Evolutionary conservation across 495 filamentous ascomycete species (phyloP), one percentile per base, ranked within the genome.

Genomic region (Durotheca rogersii): DNA sequence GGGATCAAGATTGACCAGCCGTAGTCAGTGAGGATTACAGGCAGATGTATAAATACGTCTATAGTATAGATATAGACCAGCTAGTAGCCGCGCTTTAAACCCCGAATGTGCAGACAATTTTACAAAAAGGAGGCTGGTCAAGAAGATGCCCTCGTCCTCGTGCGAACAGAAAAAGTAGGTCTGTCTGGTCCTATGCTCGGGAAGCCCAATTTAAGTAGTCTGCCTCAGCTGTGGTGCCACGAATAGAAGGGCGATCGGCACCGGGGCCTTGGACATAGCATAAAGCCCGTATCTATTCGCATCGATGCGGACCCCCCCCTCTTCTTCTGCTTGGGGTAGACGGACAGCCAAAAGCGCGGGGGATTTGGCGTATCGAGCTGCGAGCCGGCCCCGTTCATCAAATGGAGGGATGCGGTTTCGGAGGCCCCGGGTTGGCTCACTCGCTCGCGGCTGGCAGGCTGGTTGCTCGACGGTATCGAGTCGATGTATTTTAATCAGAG

Each of bases 311-410:
- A 7, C n/a, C 19, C 47, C 43, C 36, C 23, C 23, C 23, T 27
- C 23, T 9, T 35, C 32, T 32, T 32, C 36, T 30, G 37, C 29
- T 18, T 19, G 30, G 29, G 42, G 43, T 54, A 51, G 32, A 32
- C 42, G 9, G 34, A 15, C 16, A 47, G 10, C 14, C 51, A 42
- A 35, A n/a, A n/a, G n/a, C n/a, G 56, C 41, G 56, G 56, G 56
- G 56, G 51, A 47, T 12, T 36, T 45, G 50, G 56, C 45, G 51
- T 40, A 18, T 46, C 45, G 45, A 45, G 50, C 50, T 40, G 49
- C n/a, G 18, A 41, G 41, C 19, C 11, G 11, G 32, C 56, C 49
- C 40, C 18, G 23, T 32, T 36, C 49, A 38, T 45, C 46, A n/a
- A n/a, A n/a, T n/a, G n/a, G 10, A 20, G n/a, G 27, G 23, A 11